phyloP scores from a whole-genome alignment of 1,284 basidiomycete genomes.

The Trametes hirsuta region DNA sequence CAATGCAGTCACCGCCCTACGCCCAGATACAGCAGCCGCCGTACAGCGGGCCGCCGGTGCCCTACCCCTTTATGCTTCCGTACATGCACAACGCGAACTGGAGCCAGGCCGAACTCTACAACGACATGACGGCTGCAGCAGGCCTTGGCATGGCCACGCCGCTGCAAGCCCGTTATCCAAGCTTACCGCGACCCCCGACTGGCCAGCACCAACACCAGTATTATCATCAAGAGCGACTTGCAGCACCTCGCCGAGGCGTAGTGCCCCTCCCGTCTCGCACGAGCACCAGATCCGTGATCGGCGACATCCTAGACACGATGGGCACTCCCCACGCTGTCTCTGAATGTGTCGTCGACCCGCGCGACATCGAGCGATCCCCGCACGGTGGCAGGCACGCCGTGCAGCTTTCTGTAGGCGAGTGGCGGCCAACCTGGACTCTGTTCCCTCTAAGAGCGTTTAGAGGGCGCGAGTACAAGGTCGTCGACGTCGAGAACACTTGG shows the following conservation, averaged over 20 bases:
- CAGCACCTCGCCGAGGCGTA: too few relatives aligned
- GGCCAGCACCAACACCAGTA: too few relatives aligned
- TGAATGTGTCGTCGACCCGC: not conserved
- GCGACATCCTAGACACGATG: constrained; percentile 4
- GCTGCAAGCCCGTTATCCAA: not conserved
- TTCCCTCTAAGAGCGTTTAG: constrained; percentile 24
- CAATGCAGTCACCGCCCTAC: too few relatives aligned
- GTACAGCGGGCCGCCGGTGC: too few relatives aligned
- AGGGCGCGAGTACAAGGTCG: constrained; percentile 9
- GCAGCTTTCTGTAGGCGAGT: not conserved
- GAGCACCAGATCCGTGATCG: not conserved
- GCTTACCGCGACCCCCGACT: not conserved
- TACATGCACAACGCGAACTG: not conserved
- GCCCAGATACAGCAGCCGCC: too few relatives aligned
- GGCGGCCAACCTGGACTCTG: constrained; percentile 23
- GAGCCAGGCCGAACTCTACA: constrained; percentile 6
- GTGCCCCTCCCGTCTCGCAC: not conserved
- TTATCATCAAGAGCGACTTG: too few relatives aligned
- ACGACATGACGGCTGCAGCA: constrained; percentile 1
- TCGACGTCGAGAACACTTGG: constrained; percentile 20
- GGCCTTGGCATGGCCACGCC: constrained; percentile 8
- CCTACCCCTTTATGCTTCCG: not conserved
- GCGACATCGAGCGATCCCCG: not conserved
- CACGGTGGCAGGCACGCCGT: not conserved
- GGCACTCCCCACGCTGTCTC: not conserved